Evolutionary conservation across 73 alveolate genomes (phyloP).

Genomic region (Paramecium pentaurelia): DNA sequence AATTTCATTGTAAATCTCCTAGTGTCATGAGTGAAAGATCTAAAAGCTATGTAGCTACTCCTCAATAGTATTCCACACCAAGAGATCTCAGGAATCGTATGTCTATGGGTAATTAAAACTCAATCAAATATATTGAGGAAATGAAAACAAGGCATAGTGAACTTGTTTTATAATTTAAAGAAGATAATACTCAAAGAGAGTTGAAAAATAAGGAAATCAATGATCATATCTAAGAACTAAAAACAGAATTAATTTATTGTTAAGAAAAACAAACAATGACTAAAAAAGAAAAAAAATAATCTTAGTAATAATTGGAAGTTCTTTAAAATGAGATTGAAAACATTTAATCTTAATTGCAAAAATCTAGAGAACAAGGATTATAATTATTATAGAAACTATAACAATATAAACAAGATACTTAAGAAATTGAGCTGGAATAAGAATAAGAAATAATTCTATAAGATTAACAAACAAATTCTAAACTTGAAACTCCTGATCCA

Average conservation of each 20-base stretch:
- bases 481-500: not conserved
- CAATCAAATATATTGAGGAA: not conserved
- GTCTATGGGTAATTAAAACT: not conserved
- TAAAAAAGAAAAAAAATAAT: not conserved
- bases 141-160: not conserved
- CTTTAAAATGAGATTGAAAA: not conserved
- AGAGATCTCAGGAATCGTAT: not conserved
- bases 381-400: not conserved
- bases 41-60: not conserved
- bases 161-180: not conserved
- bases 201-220: not conserved
- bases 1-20: not conserved
- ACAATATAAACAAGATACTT: not conserved
- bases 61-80: not conserved
- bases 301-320: not conserved
- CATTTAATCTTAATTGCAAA: not conserved
- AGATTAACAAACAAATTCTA: not conserved
- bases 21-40: not conserved
- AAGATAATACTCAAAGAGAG: not conserved
- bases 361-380: not conserved
- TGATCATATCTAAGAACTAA: conserved; percentile 7
- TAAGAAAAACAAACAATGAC: not conserved
- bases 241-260: not conserved
- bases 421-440: not conserved
- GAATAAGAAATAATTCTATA: not conserved